phyloP scores from a whole-genome alignment of 1,284 basidiomycete genomes.

The Xerocomus minutiporus region DNA sequence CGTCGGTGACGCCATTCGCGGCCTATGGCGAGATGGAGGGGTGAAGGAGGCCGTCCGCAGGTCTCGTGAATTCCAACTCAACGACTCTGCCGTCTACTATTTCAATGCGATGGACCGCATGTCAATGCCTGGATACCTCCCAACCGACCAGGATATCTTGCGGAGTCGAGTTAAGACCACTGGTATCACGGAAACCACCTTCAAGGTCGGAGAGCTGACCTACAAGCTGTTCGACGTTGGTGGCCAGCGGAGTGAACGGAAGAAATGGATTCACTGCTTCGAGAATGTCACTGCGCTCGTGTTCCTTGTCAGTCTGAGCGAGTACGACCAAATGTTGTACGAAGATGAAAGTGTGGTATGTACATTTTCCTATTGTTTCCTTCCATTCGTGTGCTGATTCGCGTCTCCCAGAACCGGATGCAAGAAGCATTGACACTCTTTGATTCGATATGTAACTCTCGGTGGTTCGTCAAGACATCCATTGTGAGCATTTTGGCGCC shows the following conservation, averaged over 20 bases:
- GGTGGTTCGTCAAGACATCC: conserved; percentile 89
- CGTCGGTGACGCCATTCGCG: conserved; percentile 77
- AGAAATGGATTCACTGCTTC: conserved; percentile 97
- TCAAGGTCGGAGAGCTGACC: conserved; percentile 88
- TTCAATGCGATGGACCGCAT: conserved; percentile 91
- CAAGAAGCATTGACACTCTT: conserved; percentile 93
- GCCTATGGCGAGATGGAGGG: conserved; percentile 85
- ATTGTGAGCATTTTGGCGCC: conserved; percentile 50
- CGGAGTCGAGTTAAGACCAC: conserved; percentile 94
- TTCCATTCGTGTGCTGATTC: conserved; percentile 11
- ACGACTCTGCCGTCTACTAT: conserved; percentile 95
- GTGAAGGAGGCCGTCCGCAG: conserved; percentile 83
- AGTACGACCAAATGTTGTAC: conserved; percentile 93
- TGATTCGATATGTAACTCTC: conserved; percentile 94
- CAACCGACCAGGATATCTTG: conserved; percentile 93
- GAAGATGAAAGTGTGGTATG: conserved; percentile 89
- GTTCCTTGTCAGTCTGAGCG: conserved; percentile 88
- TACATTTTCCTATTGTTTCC: conserved; percentile 19
- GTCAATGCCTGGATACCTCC: conserved; percentile 71
- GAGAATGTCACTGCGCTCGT: conserved; percentile 95
- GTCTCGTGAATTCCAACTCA: conserved; percentile 92
- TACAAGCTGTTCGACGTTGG: conserved; percentile 95
- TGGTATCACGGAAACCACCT: conserved; percentile 93
- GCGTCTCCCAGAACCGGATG: conserved; percentile 79
- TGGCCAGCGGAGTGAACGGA: conserved; percentile 89